A percentile compares a stretch with the other conserved stretches of the same genome.
Evolutionary conservation across 352 stramenopile species (phyloP).

Genomic region (Albugo laibachii): DNA sequence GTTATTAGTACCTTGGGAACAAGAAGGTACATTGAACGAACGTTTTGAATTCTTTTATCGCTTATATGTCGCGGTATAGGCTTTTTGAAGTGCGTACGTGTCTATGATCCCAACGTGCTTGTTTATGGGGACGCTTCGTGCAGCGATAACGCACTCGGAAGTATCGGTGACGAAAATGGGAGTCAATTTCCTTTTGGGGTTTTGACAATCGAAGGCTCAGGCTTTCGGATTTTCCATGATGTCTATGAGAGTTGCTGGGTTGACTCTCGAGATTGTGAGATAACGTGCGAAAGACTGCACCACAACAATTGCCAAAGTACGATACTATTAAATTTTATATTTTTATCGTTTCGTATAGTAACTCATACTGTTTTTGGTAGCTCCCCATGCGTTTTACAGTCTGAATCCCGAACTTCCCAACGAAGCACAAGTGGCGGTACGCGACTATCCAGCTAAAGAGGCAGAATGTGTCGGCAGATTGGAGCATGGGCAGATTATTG

Average conservation of each 20-base stretch:
- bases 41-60: too few species aligned
- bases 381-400: slow-evolving; percentile 28
- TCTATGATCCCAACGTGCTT: too few species aligned
- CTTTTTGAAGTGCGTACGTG: too few species aligned
- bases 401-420: slow-evolving; percentile 28
- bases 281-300: slow-evolving; percentile 19
- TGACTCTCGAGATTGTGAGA: slow-evolving; percentile 19
- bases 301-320: slow-evolving; percentile 16
- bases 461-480: slow-evolving; percentile 30
- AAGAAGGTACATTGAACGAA: too few species aligned
- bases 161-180: slow-evolving; percentile 15
- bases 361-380: slow-evolving; percentile 4
- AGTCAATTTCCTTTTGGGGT: slow-evolving; percentile 21
- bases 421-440: slow-evolving; percentile 45
- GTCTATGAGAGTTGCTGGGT: slow-evolving; percentile 32
- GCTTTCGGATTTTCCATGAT: slow-evolving; percentile 21
- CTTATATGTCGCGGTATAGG: too few species aligned
- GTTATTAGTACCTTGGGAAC: too few species aligned
- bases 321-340: too few species aligned
- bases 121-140: too few species aligned
- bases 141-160: slow-evolving; percentile 7
- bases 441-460: slow-evolving; percentile 33
- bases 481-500: slow-evolving; percentile 28
- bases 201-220: slow-evolving; percentile 10
- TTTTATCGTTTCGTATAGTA: too few species aligned